phyloP scores from a whole-genome alignment of 129 eudicot species.

The Oenanthe sinensis region DNA sequence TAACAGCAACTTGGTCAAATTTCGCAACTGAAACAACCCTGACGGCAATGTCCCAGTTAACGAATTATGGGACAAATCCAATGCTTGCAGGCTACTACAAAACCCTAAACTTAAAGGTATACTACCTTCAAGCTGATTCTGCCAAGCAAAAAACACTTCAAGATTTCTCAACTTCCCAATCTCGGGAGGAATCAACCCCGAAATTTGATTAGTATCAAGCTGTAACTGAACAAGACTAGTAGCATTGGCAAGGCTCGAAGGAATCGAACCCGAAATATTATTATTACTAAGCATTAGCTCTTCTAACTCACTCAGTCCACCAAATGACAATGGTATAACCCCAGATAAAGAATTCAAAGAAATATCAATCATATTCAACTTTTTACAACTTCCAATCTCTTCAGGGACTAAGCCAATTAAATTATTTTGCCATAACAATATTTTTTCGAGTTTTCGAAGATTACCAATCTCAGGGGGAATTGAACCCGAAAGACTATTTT shows the following conservation, averaged over 20 bases:
- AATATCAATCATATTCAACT: conserved; percentile 50
- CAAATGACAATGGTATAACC: conserved; percentile 19
- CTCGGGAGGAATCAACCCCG: conserved; percentile 14
- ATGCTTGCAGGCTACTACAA: not conserved
- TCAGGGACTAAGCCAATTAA: conserved; percentile 58
- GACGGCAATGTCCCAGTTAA: conserved; percentile 7
- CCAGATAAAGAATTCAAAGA: conserved; percentile 67
- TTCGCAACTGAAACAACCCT: conserved; percentile 1
- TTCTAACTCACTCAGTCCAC: conserved; percentile 2
- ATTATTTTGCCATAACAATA: conserved; percentile 78
- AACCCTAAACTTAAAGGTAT: not conserved
- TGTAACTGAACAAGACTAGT: conserved; percentile 12
- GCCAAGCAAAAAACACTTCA: conserved; percentile 7
- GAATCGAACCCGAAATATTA: conserved; percentile 14
- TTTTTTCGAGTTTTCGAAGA: conserved; percentile 56
- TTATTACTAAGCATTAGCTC: conserved; percentile 14
- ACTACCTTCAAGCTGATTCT: conserved; percentile 16
- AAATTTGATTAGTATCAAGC: conserved; percentile 13
- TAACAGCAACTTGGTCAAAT: conserved; percentile 1
- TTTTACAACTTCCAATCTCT: conserved; percentile 59
- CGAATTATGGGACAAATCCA: conserved; percentile 13
- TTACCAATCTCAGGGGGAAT: conserved; percentile 55
- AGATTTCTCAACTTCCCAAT: conserved; percentile 11
- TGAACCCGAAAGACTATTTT: conserved; percentile 67
- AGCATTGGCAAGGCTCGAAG: conserved; percentile 6